Conservation (phyloP, 208 protist genomes). For the Trypanosoma rangeli region DNA sequence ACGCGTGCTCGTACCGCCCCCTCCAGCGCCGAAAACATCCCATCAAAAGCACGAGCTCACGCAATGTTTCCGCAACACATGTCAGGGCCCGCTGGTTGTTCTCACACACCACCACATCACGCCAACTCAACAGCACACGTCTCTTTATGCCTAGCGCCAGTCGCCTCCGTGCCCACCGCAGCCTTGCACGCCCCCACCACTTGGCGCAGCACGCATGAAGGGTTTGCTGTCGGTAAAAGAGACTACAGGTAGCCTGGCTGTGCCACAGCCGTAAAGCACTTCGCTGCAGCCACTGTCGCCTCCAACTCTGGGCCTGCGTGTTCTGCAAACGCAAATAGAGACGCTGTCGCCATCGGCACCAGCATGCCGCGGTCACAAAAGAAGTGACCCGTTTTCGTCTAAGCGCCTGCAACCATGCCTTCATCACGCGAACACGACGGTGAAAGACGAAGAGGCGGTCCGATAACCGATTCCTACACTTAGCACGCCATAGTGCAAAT, state of each 20-base stretch:
- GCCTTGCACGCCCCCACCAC: constrained; percentile 21
- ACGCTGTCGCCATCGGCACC: constrained; percentile 27
- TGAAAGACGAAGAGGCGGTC: constrained; percentile 34
- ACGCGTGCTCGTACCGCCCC: constrained; percentile 27
- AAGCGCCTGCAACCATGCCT: constrained; percentile 30
- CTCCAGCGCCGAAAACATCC: constrained; percentile 68
- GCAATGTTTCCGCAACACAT: constrained; percentile 64
- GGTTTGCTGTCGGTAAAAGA: neutral
- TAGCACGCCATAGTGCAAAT: constrained; percentile 6
- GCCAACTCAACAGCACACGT: constrained; percentile 19
- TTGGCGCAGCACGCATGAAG: constrained; percentile 1
- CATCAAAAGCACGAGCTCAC: constrained; percentile 64
- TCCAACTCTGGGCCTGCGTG: constrained; percentile 11
- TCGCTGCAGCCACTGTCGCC: constrained; percentile 3
- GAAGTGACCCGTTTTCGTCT: constrained; percentile 5
- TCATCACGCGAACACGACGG: constrained; percentile 12
- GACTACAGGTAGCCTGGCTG: neutral
- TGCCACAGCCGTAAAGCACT: constrained; percentile 5
- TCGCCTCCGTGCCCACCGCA: neutral
- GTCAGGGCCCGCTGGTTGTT: constrained; percentile 18
- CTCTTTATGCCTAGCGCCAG: neutral
- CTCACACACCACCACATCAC: constrained; percentile 1
- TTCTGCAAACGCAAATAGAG: constrained; percentile 7
- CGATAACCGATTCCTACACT: constrained; percentile 6
- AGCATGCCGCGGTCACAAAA: constrained; percentile 15